These are phyloP conservation scores for Polytrichum formosum DNA, from an alignment of 225 moss, liverwort and hornwort species.

Conservation along the genomic window DNA sequence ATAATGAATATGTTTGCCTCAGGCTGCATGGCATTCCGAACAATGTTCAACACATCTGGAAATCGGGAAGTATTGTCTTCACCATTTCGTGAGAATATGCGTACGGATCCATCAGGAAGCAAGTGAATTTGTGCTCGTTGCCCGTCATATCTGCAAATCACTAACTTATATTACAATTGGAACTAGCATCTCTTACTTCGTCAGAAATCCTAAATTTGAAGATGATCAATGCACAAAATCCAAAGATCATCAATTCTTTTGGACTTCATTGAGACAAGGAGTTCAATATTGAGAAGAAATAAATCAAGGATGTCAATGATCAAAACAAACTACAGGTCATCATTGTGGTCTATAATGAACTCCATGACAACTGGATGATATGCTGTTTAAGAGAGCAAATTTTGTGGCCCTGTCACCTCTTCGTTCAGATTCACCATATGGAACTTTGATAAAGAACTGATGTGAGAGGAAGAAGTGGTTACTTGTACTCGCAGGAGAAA, in stretches of 20 bases:
- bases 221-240: too few species aligned
- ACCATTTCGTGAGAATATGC: conserved; percentile 81
- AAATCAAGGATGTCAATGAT: too few species aligned
- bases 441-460: not conserved
- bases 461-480: conserved; percentile 4
- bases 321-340: too few species aligned
- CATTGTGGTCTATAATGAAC: too few species aligned
- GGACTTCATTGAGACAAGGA: too few species aligned
- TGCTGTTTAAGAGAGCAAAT: too few species aligned
- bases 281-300: too few species aligned
- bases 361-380: too few species aligned
- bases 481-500: conserved; percentile 96
- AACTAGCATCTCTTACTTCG: too few species aligned
- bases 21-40: conserved; percentile 53
- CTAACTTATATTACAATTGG: not conserved
- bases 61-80: conserved; percentile 76
- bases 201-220: too few species aligned
- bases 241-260: too few species aligned
- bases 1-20: conserved; percentile 72
- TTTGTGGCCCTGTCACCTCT: too few species aligned
- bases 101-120: conserved; percentile 61
- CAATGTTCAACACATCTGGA: conserved; percentile 74
- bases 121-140: conserved; percentile 89
- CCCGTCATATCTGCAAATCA: conserved; percentile 71
- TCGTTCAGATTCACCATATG: not conserved